Base-by-base conservation (phyloP, 106 monocot genomes). In the Amphibolis antarctica region DNA sequence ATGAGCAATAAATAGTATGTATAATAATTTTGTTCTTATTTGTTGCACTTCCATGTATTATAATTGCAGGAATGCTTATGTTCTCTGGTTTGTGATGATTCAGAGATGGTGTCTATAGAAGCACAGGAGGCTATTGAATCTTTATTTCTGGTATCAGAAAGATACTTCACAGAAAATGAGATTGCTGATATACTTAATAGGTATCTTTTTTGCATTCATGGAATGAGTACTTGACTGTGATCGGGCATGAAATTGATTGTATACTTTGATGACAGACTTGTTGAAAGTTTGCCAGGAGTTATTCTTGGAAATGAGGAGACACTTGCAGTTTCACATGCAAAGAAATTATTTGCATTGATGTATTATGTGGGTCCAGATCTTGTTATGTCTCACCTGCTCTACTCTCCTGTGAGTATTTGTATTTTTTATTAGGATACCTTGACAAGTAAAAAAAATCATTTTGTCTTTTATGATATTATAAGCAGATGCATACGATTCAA, bases 1-100 rank as follows among this genome's bases (percentile, higher is more conserved):
- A n/a, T n/a, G n/a, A n/a, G n/a, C n/a, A 36, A 36, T 28, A 24
- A 13, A 42, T 59, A 19, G 30, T 17, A 10, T 59, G 46, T 12
- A 22, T 20, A 10, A 52, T 52, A 52, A 52, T 52, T 57, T 28
- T 60, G 60, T 42, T 36, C 28, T 44, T 64, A 10, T 24, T 66
- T 66, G 20, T 20, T 67, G 25, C 62, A 65, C 36, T 7, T 36
- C 7, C 19, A 53, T 73, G 24, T 42, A 45, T 27, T 69, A 42
- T 47, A 67, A 69, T 74, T 77, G 77, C 86, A 90, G 96, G 96
- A 98, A 54, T 90, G 87, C 71, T 77, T 91, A 69, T 98, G 96
- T 75, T 65, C 80, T 70, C 81, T 96, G 47, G 84, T 74, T 70
- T 85, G 69, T 79, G 96, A 98, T 81, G 85, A 87, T 76, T 78